Base-by-base conservation (phyloP, 106 monocot genomes). In the Cymbidium sinense region DNA sequence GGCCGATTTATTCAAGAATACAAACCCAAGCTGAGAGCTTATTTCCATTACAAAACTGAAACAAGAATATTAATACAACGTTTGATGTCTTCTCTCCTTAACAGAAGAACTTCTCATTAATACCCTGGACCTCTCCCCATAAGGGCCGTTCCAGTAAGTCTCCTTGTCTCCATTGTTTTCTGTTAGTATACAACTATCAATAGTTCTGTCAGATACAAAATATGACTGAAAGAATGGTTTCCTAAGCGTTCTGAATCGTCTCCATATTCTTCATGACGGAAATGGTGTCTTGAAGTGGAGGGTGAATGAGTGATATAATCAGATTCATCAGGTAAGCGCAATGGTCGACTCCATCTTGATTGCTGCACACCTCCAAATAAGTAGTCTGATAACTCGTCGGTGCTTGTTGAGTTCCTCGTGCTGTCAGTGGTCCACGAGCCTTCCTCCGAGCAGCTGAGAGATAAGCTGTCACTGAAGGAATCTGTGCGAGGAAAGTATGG, bases 401-500 rank as follows among this genome's bases (percentile, higher is more conserved):
- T 85, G 79, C 90, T 91, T 70, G 83, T 86, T 11, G 91, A 91
- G 58, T 86, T 79, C 44, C 85, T 76, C 15, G 84, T 85, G 79
- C 88, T 88, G 39, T 90, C 86, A 0, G 89, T 87, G 44, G 82
- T 86, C 64, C 81, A 85, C 0, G 90, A 90, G 30, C 90, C 76
- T 81, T 87, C 90, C 36, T 90, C 90, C 6, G 86, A 86, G 67
- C 76, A 76, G 74, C 87, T 87, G 39, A 87, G 34, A 10, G 87
- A 87, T 11, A 85, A 85, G 64, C 70, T 79, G 31, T 87, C 90
- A 25, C 87, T 87, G 3, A 78, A 85, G n/a, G 85, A 81, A 64
- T 88, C 88, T 3, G 69, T 39, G 21, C 27, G 74, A 17, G 28
- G 44, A 34, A 67, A 74, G 0, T 51, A 51, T 30, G 78, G 41